Percentiles rank a stretch among this genome's conserved stretches.
Evolutionary conservation across 1,284 basidiomycete species (phyloP).

Genomic region (Apiotrichum gamsii): DNA sequence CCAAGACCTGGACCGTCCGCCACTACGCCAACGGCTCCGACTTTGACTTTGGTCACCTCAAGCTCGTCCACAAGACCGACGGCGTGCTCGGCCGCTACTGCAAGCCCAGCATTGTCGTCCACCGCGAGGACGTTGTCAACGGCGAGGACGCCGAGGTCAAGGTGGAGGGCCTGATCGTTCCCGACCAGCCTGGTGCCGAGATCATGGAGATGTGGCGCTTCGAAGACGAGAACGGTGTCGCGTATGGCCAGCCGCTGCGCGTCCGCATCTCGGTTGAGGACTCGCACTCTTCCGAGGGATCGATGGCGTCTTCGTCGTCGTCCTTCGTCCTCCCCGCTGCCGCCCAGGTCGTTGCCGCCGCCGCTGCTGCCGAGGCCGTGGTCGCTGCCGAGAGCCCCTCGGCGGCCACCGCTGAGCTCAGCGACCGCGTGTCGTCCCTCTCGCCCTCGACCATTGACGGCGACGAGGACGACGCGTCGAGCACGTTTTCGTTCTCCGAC

Average conservation of each 20-base stretch:
- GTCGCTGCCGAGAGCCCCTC: constrained; percentile 2
- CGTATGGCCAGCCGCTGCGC: constrained; percentile 40
- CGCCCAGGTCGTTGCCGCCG: constrained; percentile 8
- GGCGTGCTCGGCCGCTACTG: constrained; percentile 20
- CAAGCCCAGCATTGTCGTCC: constrained; percentile 15
- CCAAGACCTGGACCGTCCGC: constrained; percentile 41
- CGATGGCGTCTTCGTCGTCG: constrained; percentile 27
- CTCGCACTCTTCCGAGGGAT: constrained; percentile 16
- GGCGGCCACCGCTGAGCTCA: constrained; percentile 3
- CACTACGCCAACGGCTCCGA: constrained; percentile 39
- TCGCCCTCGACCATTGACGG: constrained; percentile 4
- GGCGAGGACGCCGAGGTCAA: constrained; percentile 31
- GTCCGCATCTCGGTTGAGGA: constrained; percentile 32
- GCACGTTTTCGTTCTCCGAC: constrained; percentile 16
- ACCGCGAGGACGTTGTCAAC: constrained; percentile 25
- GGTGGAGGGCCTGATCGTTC: constrained; percentile 34
- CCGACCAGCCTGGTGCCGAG: constrained; percentile 31
- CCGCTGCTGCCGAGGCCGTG: not conserved
- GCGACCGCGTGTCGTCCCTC: constrained; percentile 9
- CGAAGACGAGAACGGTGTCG: constrained; percentile 34
- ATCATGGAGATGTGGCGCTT: constrained; percentile 40
- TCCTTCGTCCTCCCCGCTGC: constrained; percentile 19
- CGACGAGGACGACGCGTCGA: constrained; percentile 15
- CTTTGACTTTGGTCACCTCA: constrained; percentile 30
- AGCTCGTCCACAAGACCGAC: constrained; percentile 26